Conservation (phyloP, 164 flowering plant genomes). For the Chimonanthus praecox region DNA sequence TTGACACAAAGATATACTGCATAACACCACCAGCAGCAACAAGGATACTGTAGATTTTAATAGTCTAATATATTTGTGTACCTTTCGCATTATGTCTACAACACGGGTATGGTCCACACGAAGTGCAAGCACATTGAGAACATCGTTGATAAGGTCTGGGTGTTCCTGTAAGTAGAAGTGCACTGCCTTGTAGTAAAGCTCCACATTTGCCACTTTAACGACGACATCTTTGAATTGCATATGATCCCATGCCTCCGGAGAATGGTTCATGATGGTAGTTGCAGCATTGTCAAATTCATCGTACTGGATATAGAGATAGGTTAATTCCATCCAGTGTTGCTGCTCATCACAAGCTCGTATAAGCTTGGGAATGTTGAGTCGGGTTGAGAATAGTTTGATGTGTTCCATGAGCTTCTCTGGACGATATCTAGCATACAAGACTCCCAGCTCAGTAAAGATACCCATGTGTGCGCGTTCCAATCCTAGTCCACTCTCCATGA, state of each 20-base stretch:
- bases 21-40: background rate
- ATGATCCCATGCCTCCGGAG: constrained; percentile 99
- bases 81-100: constrained; percentile 99
- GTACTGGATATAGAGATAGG: constrained; percentile 88
- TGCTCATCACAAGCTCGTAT: constrained; percentile 97
- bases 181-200: constrained; percentile 95
- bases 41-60: background rate
- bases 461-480: constrained; percentile 99
- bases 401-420: constrained; percentile 99
- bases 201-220: constrained; percentile 96
- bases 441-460: constrained; percentile 95
- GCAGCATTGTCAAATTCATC: constrained; percentile 99
- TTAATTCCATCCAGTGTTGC: constrained; percentile 98
- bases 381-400: constrained; percentile 86
- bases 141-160: constrained; percentile 91
- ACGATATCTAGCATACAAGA: constrained; percentile 97
- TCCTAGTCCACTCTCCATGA: constrained; percentile 98
- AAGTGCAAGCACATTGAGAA: constrained; percentile 92
- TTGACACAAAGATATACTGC: background rate
- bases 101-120: constrained; percentile 95
- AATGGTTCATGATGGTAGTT: constrained; percentile 94
- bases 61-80: constrained; percentile 8
- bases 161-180: constrained; percentile 98
- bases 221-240: constrained; percentile 97
- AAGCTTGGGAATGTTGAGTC: constrained; percentile 95